Conservation (phyloP, 179 eudicot species). For the Patellifolia procumbens region DNA sequence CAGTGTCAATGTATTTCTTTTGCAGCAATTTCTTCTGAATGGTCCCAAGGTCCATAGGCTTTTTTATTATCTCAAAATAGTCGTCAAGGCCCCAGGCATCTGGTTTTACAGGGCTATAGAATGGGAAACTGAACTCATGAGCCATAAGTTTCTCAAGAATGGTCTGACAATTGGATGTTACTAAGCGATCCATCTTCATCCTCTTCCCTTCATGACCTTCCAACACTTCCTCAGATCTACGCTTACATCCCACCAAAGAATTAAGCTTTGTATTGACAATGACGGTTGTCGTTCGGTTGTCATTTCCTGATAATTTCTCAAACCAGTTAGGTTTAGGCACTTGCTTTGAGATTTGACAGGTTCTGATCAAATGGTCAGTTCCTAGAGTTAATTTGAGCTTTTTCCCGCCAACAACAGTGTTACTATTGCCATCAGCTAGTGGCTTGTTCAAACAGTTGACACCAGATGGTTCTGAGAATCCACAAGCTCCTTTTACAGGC, state of each 20-base stretch:
- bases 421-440: slow-evolving; percentile 3
- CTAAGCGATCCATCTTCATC: too few species aligned
- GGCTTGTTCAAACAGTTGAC: slow-evolving; percentile 24
- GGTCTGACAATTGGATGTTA: too few species aligned
- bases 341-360: slow-evolving; percentile 30
- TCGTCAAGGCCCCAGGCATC: slow-evolving; percentile 21
- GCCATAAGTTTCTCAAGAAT: too few species aligned
- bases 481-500: slow-evolving; percentile 31
- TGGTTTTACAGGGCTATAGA: slow-evolving; percentile 55
- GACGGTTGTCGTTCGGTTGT: too few species aligned
- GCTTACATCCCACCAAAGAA: neutral
- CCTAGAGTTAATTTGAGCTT: slow-evolving; percentile 25
- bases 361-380: slow-evolving; percentile 35
- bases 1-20: too few species aligned
- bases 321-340: slow-evolving; percentile 18
- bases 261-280: slow-evolving; percentile 1
- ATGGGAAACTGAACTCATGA: too few species aligned
- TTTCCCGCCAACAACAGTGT: slow-evolving; percentile 11
- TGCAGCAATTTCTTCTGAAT: too few species aligned
- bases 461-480: slow-evolving; percentile 14
- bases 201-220: too few species aligned
- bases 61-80: slow-evolving; percentile 23
- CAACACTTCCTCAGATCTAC: too few species aligned
- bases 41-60: too few species aligned
- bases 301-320: slow-evolving; percentile 16